Conservation (phyloP, 2,329 filamentous ascomycete genomes). For the Stemphylium vesicarium region DNA sequence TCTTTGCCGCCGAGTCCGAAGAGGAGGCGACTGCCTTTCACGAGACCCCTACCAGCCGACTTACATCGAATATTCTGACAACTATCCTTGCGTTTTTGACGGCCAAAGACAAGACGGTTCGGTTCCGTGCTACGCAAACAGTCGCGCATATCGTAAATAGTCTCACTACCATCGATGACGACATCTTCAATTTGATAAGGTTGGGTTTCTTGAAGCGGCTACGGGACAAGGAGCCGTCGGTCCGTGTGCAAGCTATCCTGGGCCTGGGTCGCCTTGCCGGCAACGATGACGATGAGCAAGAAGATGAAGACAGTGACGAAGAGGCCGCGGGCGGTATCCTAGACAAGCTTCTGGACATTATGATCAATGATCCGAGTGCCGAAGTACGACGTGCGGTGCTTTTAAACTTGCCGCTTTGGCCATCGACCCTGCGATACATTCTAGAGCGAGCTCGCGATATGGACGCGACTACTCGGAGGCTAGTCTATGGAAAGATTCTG, state of each 20-base stretch:
- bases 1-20: slow-evolving; percentile 57
- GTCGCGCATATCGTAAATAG: slow-evolving; percentile 92
- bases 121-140: slow-evolving; percentile 88
- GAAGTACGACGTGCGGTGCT: slow-evolving; percentile 90
- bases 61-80: slow-evolving; percentile 76
- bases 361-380: slow-evolving; percentile 92
- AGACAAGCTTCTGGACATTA: slow-evolving; percentile 81
- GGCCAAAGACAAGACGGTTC: slow-evolving; percentile 90
- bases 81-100: slow-evolving; percentile 76
- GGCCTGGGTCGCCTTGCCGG: slow-evolving; percentile 83
- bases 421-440: slow-evolving; percentile 81
- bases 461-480: slow-evolving; percentile 81
- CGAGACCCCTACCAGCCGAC: slow-evolving; percentile 82
- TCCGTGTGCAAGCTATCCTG: slow-evolving; percentile 89
- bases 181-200: slow-evolving; percentile 82
- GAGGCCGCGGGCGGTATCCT: slow-evolving; percentile 72
- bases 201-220: slow-evolving; percentile 82
- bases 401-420: slow-evolving; percentile 86
- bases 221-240: slow-evolving; percentile 90
- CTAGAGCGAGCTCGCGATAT: slow-evolving; percentile 90
- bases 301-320: slow-evolving; percentile 75
- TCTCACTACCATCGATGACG: slow-evolving; percentile 88
- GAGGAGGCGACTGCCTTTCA: slow-evolving; percentile 73
- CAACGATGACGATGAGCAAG: slow-evolving; percentile 64
- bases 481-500: slow-evolving; percentile 84